Conservation (phyloP, 2,329 filamentous ascomycete genomes). For the Aplosporella prunicola region DNA sequence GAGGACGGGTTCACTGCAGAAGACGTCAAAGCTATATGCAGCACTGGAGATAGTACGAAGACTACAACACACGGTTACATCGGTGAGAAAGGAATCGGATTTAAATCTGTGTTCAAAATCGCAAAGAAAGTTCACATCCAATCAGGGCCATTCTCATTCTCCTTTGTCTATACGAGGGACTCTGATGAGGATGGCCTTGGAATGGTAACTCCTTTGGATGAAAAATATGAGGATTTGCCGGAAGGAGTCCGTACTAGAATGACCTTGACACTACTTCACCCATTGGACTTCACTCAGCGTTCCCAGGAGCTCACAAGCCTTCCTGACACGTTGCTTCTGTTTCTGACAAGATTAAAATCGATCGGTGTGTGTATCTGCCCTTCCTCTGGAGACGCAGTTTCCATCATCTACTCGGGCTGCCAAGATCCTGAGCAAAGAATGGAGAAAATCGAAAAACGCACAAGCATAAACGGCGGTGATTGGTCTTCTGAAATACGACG, state of each 20-base stretch:
- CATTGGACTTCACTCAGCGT: neutral
- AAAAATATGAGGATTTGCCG: constrained; percentile 11
- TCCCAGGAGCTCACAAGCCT: neutral
- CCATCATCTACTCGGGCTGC: neutral
- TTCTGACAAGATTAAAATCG: neutral
- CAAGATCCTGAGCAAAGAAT: neutral
- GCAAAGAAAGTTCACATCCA: constrained; percentile 31
- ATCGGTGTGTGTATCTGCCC: neutral
- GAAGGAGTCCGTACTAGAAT: constrained; percentile 15
- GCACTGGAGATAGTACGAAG: constrained; percentile 29
- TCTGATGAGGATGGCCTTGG: constrained; percentile 36
- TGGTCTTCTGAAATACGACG: neutral
- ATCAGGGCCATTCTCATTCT: constrained; percentile 30
- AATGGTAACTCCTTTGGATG: constrained; percentile 40
- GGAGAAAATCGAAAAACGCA: neutral
- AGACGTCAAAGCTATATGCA: constrained; percentile 31
- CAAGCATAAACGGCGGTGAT: neutral
- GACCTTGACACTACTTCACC: constrained; percentile 9
- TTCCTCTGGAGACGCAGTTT: neutral
- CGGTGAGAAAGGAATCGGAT: constrained; percentile 31
- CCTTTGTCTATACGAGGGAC: constrained; percentile 24
- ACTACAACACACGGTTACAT: constrained; percentile 18
- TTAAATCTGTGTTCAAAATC: constrained; percentile 28
- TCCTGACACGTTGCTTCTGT: constrained; percentile 6
- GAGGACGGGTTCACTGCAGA: constrained; percentile 33